Conservation (phyloP, 2,329 filamentous ascomycete species). For the Cordyceps cicadae region DNA sequence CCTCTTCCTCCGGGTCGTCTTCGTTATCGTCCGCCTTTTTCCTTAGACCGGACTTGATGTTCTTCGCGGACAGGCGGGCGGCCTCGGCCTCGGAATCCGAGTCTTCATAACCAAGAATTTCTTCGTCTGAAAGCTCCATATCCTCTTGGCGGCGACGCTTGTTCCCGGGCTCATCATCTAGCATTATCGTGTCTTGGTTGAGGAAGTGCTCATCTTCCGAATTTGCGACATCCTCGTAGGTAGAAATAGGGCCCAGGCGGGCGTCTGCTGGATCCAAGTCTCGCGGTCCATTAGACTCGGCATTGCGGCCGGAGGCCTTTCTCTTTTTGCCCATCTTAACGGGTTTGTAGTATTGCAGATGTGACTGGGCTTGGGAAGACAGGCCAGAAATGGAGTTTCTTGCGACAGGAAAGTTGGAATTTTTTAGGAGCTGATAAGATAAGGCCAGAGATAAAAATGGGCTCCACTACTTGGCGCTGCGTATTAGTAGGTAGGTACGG, state of each 20-base stretch:
- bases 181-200: conserved; percentile 74
- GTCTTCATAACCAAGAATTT: conserved; percentile 44
- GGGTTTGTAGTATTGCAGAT: not conserved
- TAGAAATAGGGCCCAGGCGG: conserved; percentile 51
- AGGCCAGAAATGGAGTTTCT: not conserved
- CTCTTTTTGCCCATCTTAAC: conserved; percentile 55
- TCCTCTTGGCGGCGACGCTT: conserved; percentile 71
- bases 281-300: conserved; percentile 41
- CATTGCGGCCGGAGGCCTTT: conserved; percentile 52
- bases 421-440: conserved; percentile 12
- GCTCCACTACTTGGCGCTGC: not conserved
- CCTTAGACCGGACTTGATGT: conserved; percentile 17
- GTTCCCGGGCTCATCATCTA: conserved; percentile 71
- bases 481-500: too few species aligned
- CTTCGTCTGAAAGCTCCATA: conserved; percentile 54
- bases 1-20: conserved; percentile 44
- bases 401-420: not conserved
- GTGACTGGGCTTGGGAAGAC: not conserved
- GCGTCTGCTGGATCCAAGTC: conserved; percentile 51
- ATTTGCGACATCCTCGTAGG: conserved; percentile 79
- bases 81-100: conserved; percentile 35
- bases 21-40: conserved; percentile 36
- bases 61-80: conserved; percentile 27
- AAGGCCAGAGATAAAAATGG: not conserved
- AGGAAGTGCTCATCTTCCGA: conserved; percentile 92